Evolutionary conservation across 2,329 filamentous ascomycete species (phyloP), one percentile per base, ranked within the genome.

Genomic region (Escovopsis sp.): DNA sequence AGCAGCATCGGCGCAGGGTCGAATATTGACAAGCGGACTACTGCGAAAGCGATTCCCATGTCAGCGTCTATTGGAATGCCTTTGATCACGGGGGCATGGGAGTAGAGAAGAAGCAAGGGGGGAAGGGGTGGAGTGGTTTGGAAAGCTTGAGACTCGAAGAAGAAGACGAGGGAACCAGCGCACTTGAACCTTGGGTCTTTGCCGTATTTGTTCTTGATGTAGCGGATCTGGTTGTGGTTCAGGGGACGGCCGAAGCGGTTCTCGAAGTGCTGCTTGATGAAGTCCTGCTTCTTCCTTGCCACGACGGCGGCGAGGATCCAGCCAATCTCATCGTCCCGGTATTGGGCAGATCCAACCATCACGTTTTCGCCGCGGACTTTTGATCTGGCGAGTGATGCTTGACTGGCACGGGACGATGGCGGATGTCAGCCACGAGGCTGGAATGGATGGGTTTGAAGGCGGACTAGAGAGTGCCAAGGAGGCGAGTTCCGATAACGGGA

Each of bases 201-300:
- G 0, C 59, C 58, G 30, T 62, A 62, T 39, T 61, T 59, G 41
- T 54, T 55, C 40, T 55, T 57, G 8, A 61, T 40, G 35, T 62
- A 62, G 9, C 55, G 52, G 9, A 62, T 47, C 40, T 61, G 56
- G 31, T 53, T 58, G 2, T 48, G 40, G 2, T 50, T 51, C 33
- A 60, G 42, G 1, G 29, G 11, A 15, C 52, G 52, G 21, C 41
- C 43, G 34, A 58, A 60, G 5, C 34, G 37, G 7, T 41, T 31
- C 11, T 44, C 29, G 29, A 56, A 61, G 5, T 47, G 44, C 2
- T 39, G 28, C 7, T 43, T 41, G 27, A 58, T 56, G 10, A 44
- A 42, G 1, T 34, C 19, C 10, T 40, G 36, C 18, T 53, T 48
- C 18, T 45, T 45, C n/a, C 47, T 46, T 2, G 42, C 34, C 13